A percentile compares a stretch with the other conserved stretches of the same genome.
Evolutionary conservation across 2,329 filamentous ascomycete species (phyloP).

Genomic region (Calycina marina): DNA sequence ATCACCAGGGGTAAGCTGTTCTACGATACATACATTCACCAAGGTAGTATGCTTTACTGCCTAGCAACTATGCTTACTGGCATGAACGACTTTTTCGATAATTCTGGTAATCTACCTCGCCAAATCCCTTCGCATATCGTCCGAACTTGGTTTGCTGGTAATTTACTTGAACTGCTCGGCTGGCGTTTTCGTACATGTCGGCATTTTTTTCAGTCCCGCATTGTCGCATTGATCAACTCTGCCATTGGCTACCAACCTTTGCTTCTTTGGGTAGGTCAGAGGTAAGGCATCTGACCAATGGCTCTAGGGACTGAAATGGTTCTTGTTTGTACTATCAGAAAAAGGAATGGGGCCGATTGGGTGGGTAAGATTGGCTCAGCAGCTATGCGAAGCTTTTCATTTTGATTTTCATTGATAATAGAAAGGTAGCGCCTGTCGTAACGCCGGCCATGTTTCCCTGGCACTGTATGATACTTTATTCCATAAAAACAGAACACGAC

Average conservation of each 20-base stretch:
- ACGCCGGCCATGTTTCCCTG: conserved; percentile 19
- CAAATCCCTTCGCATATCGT: conserved; percentile 4
- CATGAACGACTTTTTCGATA: conserved; percentile 5
- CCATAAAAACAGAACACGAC: too few relatives aligned
- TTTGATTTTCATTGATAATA: conserved; percentile 17
- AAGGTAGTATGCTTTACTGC: conserved; percentile 23
- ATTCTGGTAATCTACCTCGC: conserved; percentile 1
- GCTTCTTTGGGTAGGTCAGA: conserved; percentile 36
- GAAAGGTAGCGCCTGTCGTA: conserved; percentile 20
- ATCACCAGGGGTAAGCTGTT: conserved; percentile 25
- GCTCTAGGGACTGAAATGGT: conserved; percentile 12
- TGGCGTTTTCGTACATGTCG: too few relatives aligned
- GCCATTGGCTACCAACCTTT: too few relatives aligned
- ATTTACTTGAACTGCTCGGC: too few relatives aligned
- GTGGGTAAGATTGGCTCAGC: conserved; percentile 19
- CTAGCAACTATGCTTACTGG: not conserved
- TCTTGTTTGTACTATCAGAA: conserved; percentile 21
- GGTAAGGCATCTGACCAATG: conserved; percentile 30
- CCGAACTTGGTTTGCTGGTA: too few relatives aligned
- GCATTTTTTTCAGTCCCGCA: too few relatives aligned
- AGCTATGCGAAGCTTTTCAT: conserved; percentile 17
- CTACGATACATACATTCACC: conserved; percentile 17
- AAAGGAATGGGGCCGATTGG: conserved; percentile 4
- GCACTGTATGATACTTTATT: conserved; percentile 23
- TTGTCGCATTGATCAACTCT: too few relatives aligned